A percentile compares a stretch with the other conserved stretches of the same genome.
Conservation (phyloP, 2,329 filamentous ascomycete genomes). For the Fusarium nisikadoi region DNA sequence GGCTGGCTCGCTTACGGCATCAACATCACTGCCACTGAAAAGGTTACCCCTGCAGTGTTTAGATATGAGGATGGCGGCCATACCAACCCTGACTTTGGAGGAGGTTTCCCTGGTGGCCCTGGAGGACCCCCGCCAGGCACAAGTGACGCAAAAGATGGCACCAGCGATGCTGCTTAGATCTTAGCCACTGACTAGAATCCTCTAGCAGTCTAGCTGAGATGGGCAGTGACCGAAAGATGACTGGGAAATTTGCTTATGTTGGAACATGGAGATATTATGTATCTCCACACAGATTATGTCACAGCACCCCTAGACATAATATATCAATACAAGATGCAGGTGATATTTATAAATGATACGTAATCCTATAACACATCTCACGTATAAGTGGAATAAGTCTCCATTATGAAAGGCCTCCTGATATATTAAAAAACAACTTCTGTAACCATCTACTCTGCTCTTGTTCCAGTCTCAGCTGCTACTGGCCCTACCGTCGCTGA, state of each 20-base stretch:
- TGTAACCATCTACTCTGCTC: too few relatives aligned
- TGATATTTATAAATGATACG: not conserved
- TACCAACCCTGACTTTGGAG: conserved; percentile 5
- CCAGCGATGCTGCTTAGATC: not conserved
- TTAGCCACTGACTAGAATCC: rapidly evolving
- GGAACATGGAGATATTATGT: too few relatives aligned
- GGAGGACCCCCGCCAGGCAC: not conserved
- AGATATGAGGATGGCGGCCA: conserved; percentile 12
- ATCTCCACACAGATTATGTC: not conserved
- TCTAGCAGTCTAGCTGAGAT: rapidly evolving
- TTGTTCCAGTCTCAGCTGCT: too few relatives aligned
- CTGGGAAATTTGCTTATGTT: not conserved
- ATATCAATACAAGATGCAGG: not conserved
- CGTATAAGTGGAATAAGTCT: too few relatives aligned
- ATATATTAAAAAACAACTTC: too few relatives aligned
- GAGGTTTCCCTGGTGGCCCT: not conserved
- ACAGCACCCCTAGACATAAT: not conserved
- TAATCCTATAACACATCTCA: rapidly evolving
- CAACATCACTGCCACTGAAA: conserved; percentile 42
- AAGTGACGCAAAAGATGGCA: not conserved
- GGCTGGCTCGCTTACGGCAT: conserved; percentile 66
- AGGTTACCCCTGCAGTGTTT: conserved; percentile 1
- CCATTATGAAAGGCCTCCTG: too few relatives aligned
- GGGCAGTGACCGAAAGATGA: rapidly evolving
- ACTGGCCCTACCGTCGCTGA: too few relatives aligned